Conservation (phyloP, 176 grass and related monocot species). For the Phyllostachys edulis region DNA sequence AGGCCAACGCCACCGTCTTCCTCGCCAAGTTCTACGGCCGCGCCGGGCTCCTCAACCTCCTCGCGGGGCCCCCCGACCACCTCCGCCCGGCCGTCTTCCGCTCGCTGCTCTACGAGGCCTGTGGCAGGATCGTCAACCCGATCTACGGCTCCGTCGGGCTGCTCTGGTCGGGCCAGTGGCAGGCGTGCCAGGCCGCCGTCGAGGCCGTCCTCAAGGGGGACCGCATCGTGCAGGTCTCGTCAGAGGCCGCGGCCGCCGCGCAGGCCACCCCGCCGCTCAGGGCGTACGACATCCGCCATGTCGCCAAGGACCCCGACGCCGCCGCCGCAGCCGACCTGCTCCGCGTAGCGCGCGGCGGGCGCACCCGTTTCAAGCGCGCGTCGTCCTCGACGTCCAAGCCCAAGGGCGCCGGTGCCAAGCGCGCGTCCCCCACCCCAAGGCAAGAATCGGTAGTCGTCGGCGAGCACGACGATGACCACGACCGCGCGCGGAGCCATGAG, state of each 20-base stretch:
- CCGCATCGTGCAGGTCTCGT: conserved; percentile 42
- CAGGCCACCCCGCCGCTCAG: conserved; percentile 27
- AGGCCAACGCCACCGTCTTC: conserved; percentile 77
- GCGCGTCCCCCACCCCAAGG: background rate
- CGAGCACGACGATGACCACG: conserved; percentile 9
- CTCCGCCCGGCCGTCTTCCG: conserved; percentile 51
- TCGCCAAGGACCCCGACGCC: conserved; percentile 26
- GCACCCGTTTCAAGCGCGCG: conserved; percentile 49
- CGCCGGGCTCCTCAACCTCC: conserved; percentile 65
- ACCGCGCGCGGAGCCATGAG: conserved; percentile 18
- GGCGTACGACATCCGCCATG: conserved; percentile 56
- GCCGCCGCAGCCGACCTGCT: conserved; percentile 6
- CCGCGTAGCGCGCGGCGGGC: conserved; percentile 32
- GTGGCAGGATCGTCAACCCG: conserved; percentile 65
- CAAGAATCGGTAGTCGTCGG: background rate
- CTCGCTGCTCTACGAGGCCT: conserved; percentile 55
- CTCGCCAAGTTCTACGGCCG: conserved; percentile 87
- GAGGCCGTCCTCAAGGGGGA: conserved; percentile 68
- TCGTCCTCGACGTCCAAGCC: conserved; percentile 15
- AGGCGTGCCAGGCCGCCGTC: conserved; percentile 55
- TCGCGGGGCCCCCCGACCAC: conserved; percentile 38
- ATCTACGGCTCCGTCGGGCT: conserved; percentile 63
- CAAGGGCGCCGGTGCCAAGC: background rate
- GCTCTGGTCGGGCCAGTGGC: conserved; percentile 61
- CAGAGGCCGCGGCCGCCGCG: conserved; percentile 12